Base-by-base conservation (phyloP, 371 early-diverging fungal genomes). In the Umbelopsis sp. region DNA sequence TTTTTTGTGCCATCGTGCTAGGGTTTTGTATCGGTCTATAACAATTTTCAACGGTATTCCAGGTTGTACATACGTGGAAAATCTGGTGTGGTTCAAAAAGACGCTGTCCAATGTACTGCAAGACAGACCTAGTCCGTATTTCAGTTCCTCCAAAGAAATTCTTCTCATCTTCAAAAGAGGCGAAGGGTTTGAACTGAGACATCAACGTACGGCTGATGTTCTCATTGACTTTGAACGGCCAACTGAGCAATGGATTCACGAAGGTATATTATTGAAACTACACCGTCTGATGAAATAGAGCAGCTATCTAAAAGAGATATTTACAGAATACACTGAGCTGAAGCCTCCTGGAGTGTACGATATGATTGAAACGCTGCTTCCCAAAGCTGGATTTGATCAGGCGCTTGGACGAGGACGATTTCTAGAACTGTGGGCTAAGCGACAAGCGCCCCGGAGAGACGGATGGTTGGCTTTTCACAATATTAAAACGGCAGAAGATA, bases 121-220 rank as follows among this genome's bases (percentile, higher is more conserved):
- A 44, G 80, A 83, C 65, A 80, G 81, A 20, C 82, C 82, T 11
- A 79, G 81, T 16, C 83, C 85, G 0, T 82, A 80, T 64, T 77
- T 87, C 62, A 75, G 83, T 32, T 73, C 80, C 6, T 69, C 83
- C 44, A 87, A 87, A 64, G 84, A 84, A 41, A 87, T 87, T 25
- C 68, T 89, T 11, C 75, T 89, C 18, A 84, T 89, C 74, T 89
- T 89, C 71, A 89, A 88, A 68, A 86, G 84, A 76, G 90, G 90
- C 1, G 90, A 89, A 48, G 86, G 86, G 0, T 83, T 87, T 57
- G 88, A 88, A 52, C 69, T 89, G 57, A 79, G 90, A 38, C 90
- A 89, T 71, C 90, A 89, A 67, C 77, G 90, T 2, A 77, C 88
- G 1, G 79, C 90, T 6, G 90, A 89, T 74, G 88, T 88, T 16